phyloP scores from a whole-genome alignment of 148 eudicot genomes.

The Vaccinium darrowii region DNA sequence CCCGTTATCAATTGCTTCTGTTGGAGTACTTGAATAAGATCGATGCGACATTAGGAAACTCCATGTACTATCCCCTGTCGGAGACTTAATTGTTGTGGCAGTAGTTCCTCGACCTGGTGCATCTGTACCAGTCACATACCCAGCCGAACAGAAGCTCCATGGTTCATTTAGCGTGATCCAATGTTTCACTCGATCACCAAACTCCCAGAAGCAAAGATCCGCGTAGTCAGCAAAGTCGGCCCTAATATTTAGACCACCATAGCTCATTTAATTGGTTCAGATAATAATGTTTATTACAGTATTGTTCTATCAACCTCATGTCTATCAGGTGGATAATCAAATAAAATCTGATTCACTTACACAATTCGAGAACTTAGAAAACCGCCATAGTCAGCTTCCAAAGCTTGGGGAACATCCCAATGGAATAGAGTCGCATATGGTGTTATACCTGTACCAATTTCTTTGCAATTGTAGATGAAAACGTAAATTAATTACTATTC shows the following conservation, averaged over 20 bases:
- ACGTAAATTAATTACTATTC: too few species aligned
- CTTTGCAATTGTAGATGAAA: too few species aligned
- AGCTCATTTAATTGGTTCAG: too few species aligned
- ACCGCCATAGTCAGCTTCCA: conserved; percentile 49
- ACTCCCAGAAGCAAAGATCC: conserved; percentile 46
- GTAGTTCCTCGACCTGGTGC: conserved; percentile 41
- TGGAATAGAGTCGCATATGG: conserved; percentile 49
- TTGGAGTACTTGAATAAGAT: neutral
- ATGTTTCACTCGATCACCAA: conserved; percentile 48
- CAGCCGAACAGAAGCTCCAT: conserved; percentile 10
- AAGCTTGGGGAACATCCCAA: conserved; percentile 46
- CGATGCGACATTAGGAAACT: neutral
- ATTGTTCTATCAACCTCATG: neutral
- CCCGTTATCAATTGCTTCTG: conserved; percentile 25
- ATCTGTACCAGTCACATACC: conserved; percentile 21
- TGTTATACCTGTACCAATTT: conserved; percentile 27
- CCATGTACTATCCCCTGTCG: neutral
- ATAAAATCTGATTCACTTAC: conserved; percentile 21
- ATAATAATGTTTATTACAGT: neutral
- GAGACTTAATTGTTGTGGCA: neutral
- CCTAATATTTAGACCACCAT: conserved; percentile 21
- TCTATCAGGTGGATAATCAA: neutral
- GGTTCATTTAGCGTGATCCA: conserved; percentile 68
- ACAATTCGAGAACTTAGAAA: conserved; percentile 33
- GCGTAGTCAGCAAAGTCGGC: conserved; percentile 43